These are phyloP conservation scores for Geotrichum aggregatum DNA, from an alignment of 1,139 yeast genomes.

Conservation along the genomic window DNA sequence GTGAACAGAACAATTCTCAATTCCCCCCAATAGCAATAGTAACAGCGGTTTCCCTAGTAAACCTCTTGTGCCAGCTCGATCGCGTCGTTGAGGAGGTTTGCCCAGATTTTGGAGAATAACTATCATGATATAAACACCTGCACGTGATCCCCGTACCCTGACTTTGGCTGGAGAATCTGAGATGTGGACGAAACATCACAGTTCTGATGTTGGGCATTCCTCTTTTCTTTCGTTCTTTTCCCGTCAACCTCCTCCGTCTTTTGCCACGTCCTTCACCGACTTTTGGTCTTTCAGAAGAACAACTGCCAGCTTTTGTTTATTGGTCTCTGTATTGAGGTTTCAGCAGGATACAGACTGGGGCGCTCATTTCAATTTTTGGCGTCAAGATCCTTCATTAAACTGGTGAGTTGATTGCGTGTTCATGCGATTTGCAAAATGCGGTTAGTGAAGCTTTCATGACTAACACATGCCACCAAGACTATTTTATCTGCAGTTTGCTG, in stretches of 20 bases:
- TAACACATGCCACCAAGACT: not conserved
- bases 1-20: too few species aligned
- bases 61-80: too few species aligned
- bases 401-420: not conserved
- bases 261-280: not conserved
- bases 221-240: not conserved
- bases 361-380: not conserved
- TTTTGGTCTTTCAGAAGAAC: not conserved
- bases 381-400: not conserved
- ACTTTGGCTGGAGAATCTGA: not conserved
- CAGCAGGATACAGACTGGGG: not conserved
- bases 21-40: too few species aligned
- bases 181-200: constrained; percentile 7
- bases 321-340: not conserved
- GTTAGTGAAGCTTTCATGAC: not conserved
- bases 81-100: not conserved
- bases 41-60: too few species aligned
- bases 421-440: not conserved
- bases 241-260: not conserved
- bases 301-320: not conserved
- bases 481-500: not conserved
- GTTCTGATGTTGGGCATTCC: not conserved
- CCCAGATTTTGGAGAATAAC: not conserved
- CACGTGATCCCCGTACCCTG: constrained; percentile 1
- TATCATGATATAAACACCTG: not conserved